Evolutionary conservation across 768 basidiomycete genomes (phyloP), one percentile per base, ranked within the genome.

Genomic region (Cystoderma amianthinum): DNA sequence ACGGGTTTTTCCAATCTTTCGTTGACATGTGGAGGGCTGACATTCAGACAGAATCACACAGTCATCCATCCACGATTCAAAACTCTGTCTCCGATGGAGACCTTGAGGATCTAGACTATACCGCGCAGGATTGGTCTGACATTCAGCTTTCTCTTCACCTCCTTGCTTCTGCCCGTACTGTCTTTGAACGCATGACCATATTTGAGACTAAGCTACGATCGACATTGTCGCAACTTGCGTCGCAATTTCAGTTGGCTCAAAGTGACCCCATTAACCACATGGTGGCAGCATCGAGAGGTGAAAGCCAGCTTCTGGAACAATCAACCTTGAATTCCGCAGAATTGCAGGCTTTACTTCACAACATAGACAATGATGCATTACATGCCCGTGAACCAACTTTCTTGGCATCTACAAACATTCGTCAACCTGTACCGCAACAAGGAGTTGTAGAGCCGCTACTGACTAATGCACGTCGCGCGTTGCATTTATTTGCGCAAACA

Each of bases 71-170:
- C 11, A 48, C 49, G 16, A 50, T 34, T 17, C 59, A 47, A 45
- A 56, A 41, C 23, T 60, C 46, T 36, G 58, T 39, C 10, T 63
- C 76, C 1, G 73, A 67, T 22, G 75, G 74, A 41, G 90, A 91
- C 38, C 67, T 93, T 24, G 77, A 79, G 0, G 85, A 85, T 53
- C 62, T 89, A 45, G 89, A 98, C 61, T 97, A 96, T 53, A 82
- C 86, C 2, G 65, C 82, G 3, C 80, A 90, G 43, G 94, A 98
- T 59, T 96, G 92, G 90, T 73, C 79, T 2, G 71, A 79, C 20
- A 91, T 97, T 43, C 94, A 96, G 59, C 61, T 78, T 9, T 80
- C 80, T 2, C 61, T 97, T 11, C 89, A 91, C 55, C 71, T 94
- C 28, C 74, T 97, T 30, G 80, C 86, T n/a, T 79, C 87, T 23